These are phyloP conservation scores for Psidium guajava DNA, from an alignment of 345 rosid species.

Conservation along the genomic window DNA sequence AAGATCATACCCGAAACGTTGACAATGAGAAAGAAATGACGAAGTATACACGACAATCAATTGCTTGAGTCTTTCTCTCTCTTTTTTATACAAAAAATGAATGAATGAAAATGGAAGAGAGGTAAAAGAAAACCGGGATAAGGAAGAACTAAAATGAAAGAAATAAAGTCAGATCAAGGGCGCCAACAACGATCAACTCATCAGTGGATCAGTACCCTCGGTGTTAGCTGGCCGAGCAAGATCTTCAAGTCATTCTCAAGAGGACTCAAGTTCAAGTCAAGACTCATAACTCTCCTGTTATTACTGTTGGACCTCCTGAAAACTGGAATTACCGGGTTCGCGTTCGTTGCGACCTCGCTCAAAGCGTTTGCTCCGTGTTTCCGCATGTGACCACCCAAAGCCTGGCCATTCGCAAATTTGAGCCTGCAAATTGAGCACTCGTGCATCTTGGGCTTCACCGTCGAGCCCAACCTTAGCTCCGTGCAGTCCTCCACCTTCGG, in stretches of 20 bases:
- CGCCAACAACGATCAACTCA: neutral
- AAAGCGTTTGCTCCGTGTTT: conserved; percentile 1
- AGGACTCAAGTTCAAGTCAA: conserved; percentile 10
- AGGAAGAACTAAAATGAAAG: neutral
- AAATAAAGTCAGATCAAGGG: neutral
- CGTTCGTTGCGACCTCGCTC: neutral
- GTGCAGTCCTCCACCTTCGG: neutral
- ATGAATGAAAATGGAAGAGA: neutral
- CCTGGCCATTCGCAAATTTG: conserved; percentile 8
- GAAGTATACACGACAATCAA: neutral
- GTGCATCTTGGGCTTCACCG: conserved; percentile 6
- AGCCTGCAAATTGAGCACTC: conserved; percentile 9
- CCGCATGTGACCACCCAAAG: conserved; percentile 14
- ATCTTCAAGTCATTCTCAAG: conserved; percentile 7
- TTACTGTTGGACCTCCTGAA: neutral
- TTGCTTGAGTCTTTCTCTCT: neutral
- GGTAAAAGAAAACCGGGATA: neutral
- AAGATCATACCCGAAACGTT: neutral
- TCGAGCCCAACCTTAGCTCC: neutral
- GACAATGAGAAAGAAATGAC: neutral
- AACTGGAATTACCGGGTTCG: neutral
- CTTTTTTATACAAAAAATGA: neutral
- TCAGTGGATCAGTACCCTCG: neutral
- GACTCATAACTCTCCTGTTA: neutral
- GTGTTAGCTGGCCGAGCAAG: neutral